These are phyloP conservation scores for Soucietia sequanensis DNA, from an alignment of 805 yeast genomes.

Conservation along the genomic window DNA sequence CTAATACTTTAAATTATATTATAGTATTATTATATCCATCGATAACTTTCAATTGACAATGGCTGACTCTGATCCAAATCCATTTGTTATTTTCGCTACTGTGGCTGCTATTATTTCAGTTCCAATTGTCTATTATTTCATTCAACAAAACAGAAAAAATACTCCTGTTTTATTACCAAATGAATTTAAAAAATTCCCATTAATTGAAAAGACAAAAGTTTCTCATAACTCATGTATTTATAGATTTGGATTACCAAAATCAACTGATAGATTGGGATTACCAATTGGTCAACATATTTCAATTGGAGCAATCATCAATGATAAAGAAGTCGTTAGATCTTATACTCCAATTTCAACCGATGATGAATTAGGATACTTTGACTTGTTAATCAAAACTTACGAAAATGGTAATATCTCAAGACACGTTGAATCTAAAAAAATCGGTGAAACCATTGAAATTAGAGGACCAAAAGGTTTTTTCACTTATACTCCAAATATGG, in stretches of 20 bases:
- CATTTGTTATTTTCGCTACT: slow-evolving; percentile 38
- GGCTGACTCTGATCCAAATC: slow-evolving; percentile 38
- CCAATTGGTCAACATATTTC: slow-evolving; percentile 95
- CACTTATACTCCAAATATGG: slow-evolving; percentile 78
- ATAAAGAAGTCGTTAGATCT: slow-evolving; percentile 78
- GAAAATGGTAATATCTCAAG: slow-evolving; percentile 83
- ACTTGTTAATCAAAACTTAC: slow-evolving; percentile 81
- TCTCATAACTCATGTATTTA: slow-evolving; percentile 81
- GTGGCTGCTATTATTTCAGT: slow-evolving; percentile 36
- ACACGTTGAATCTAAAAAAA: slow-evolving; percentile 63
- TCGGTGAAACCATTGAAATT: slow-evolving; percentile 77
- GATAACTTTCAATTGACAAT: too few relatives aligned
- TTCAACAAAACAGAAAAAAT: slow-evolving; percentile 33
- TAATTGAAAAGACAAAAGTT: slow-evolving; percentile 71
- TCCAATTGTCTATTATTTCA: slow-evolving; percentile 31
- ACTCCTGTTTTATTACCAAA: slow-evolving; percentile 61
- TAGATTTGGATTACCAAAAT: slow-evolving; percentile 77
- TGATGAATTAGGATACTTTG: slow-evolving; percentile 77
- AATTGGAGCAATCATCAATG: slow-evolving; percentile 71
- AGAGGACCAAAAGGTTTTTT: slow-evolving; percentile 92
- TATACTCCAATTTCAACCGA: slow-evolving; percentile 89
- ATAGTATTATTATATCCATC: too few relatives aligned
- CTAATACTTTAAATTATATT: too few relatives aligned
- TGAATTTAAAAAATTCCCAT: slow-evolving; percentile 73
- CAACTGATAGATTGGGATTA: slow-evolving; percentile 73